A percentile compares a stretch with the other conserved stretches of the same genome.
Evolutionary conservation across 2,329 filamentous ascomycete species (phyloP).

Genomic region (Fusarium gaditjirri): DNA sequence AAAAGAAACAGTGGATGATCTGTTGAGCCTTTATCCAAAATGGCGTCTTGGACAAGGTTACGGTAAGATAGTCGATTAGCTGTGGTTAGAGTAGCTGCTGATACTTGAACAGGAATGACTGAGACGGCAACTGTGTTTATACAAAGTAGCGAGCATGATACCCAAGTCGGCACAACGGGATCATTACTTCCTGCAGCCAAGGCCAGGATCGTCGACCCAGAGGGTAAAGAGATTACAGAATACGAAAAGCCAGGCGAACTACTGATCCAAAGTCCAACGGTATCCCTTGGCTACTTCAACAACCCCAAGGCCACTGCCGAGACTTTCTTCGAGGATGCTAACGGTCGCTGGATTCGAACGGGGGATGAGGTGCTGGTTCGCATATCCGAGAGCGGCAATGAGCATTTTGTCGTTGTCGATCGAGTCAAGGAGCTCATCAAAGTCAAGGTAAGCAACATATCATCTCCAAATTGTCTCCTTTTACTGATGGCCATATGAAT

Average conservation of each 20-base stretch:
- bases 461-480: too few species aligned
- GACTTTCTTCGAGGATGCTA: constrained; percentile 74
- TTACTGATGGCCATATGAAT: not conserved
- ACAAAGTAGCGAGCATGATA: constrained; percentile 63
- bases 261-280: constrained; percentile 79
- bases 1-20: constrained; percentile 71
- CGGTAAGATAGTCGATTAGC: constrained; percentile 55
- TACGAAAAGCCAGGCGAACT: constrained; percentile 83
- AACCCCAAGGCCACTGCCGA: constrained; percentile 84
- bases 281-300: constrained; percentile 85
- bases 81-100: constrained; percentile 48
- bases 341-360: constrained; percentile 81
- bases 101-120: constrained; percentile 62
- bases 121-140: constrained; percentile 17
- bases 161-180: constrained; percentile 75
- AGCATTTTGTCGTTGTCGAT: constrained; percentile 88
- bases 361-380: constrained; percentile 84
- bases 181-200: constrained; percentile 70
- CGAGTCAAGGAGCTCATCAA: constrained; percentile 78
- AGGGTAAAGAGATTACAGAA: constrained; percentile 74
- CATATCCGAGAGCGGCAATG: constrained; percentile 70
- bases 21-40: constrained; percentile 68
- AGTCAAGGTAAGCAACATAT: constrained; percentile 57
- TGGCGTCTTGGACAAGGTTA: constrained; percentile 79
- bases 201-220: constrained; percentile 70